Evolutionary conservation across 129 eudicot species (phyloP).

Genomic region (Saussurea involucrata): DNA sequence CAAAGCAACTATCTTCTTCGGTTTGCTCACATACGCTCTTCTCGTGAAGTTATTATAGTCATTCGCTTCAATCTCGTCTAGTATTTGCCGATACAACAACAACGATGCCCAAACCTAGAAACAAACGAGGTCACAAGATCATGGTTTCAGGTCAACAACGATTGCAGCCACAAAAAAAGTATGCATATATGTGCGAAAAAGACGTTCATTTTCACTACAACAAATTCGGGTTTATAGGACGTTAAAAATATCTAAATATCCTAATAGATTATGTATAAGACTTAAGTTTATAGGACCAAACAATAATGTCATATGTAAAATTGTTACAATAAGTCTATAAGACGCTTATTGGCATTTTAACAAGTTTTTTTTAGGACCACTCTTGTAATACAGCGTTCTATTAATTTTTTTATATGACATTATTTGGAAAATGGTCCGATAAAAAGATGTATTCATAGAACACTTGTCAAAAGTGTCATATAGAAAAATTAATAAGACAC

Average conservation of each 20-base stretch:
- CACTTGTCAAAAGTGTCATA: not conserved
- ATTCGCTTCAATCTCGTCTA: constrained; percentile 93
- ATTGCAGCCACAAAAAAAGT: not conserved
- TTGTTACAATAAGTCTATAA: not conserved
- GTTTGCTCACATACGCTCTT: constrained; percentile 90
- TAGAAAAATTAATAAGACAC: not conserved
- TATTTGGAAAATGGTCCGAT: too few relatives aligned
- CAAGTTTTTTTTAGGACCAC: too few relatives aligned
- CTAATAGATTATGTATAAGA: too few relatives aligned
- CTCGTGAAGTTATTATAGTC: constrained; percentile 92
- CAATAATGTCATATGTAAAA: too few relatives aligned
- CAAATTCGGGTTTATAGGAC: not conserved
- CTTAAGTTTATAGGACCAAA: not conserved
- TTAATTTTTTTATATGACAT: too few relatives aligned
- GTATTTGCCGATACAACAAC: constrained; percentile 73
- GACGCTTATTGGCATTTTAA: too few relatives aligned
- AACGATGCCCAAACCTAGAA: constrained; percentile 92
- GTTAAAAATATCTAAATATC: not conserved
- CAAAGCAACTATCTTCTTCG: constrained; percentile 75
- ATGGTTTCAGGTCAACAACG: not conserved
- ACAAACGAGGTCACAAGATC: not conserved
- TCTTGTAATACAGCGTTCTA: too few relatives aligned
- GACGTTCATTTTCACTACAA: too few relatives aligned
- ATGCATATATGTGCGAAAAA: not conserved
- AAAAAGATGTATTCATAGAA: too few relatives aligned